A percentile compares a stretch with the other conserved stretches of the same genome.
These are phyloP conservation scores for Calonectria henricotiae DNA, from an alignment of 2,329 filamentous ascomycete genomes.

Conservation along the genomic window DNA sequence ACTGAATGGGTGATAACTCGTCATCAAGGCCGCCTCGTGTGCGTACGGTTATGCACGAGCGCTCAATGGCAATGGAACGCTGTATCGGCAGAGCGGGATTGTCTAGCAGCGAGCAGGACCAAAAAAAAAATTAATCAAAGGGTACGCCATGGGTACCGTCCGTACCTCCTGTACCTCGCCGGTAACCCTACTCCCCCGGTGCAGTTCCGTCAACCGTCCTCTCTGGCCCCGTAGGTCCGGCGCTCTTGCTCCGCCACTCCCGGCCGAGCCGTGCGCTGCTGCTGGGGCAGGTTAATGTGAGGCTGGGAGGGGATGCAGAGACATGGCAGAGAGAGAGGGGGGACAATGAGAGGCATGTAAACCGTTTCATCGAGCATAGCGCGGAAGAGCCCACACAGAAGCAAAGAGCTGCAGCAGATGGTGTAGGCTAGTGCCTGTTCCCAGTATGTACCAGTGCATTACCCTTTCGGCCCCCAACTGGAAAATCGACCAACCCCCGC, in stretches of 20 bases:
- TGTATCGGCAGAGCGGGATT: slow-evolving; percentile 19
- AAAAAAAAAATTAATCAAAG: too few relatives aligned
- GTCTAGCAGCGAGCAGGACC: background rate
- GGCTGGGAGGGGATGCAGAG: slow-evolving; percentile 16
- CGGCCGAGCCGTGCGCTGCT: slow-evolving; percentile 39
- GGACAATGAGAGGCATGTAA: background rate
- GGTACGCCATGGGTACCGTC: background rate
- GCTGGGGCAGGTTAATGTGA: slow-evolving; percentile 8
- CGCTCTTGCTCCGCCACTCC: slow-evolving; percentile 47
- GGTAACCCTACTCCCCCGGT: slow-evolving; percentile 12
- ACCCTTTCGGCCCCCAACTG: slow-evolving; percentile 14
- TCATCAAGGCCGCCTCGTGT: slow-evolving; percentile 10
- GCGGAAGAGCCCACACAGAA: background rate
- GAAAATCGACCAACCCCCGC: slow-evolving; percentile 5
- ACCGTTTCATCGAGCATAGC: slow-evolving; percentile 22
- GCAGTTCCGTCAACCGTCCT: slow-evolving; percentile 6
- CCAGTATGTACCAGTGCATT: background rate
- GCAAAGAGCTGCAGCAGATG: background rate
- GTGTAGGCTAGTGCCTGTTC: background rate
- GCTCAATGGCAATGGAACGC: slow-evolving; percentile 19
- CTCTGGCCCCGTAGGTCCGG: slow-evolving; percentile 9
- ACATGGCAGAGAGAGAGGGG: background rate
- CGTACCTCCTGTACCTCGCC: background rate
- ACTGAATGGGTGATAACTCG: background rate
- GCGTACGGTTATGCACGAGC: slow-evolving; percentile 17